These are phyloP conservation scores for Podila verticillata DNA, from an alignment of 192 early-diverging fungal genomes.

Conservation along the genomic window DNA sequence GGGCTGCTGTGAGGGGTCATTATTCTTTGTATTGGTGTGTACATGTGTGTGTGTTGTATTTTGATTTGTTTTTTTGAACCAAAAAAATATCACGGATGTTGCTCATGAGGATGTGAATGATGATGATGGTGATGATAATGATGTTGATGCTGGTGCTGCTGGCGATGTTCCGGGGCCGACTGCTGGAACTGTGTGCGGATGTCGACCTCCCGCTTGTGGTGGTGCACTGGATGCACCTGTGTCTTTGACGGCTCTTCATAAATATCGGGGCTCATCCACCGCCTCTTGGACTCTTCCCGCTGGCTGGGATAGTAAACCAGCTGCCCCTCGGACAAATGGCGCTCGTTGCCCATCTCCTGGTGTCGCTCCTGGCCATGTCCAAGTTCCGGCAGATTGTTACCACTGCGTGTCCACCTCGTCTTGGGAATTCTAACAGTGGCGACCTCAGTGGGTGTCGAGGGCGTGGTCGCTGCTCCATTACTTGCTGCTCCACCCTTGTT, in stretches of 20 bases:
- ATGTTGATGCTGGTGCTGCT: not conserved
- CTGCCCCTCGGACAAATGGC: not conserved
- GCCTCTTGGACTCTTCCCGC: not conserved
- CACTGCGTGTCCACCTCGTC: constrained; percentile 22
- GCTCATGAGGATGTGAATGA: not conserved
- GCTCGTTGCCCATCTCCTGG: constrained; percentile 6
- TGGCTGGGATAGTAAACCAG: not conserved
- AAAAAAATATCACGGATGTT: not conserved
- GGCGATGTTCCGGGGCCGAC: constrained; percentile 3
- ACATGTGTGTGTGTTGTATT: too few species aligned
- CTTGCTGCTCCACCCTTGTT: not conserved
- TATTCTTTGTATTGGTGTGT: too few species aligned
- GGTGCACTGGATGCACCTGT: not conserved
- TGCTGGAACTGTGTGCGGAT: constrained; percentile 33
- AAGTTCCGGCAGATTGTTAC: constrained; percentile 5
- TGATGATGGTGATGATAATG: constrained; percentile 12
- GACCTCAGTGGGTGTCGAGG: not conserved
- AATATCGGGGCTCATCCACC: constrained; percentile 28
- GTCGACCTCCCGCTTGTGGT: constrained; percentile 9
- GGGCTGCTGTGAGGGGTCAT: too few species aligned
- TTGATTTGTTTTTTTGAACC: too few species aligned
- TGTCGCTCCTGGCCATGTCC: not conserved
- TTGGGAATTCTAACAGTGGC: constrained; percentile 13
- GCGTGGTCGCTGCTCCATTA: not conserved
- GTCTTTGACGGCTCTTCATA: constrained; percentile 1